These are phyloP conservation scores for Acanthamoeba sp. DNA, from an alignment of 208 protist genomes.

Conservation along the genomic window DNA sequence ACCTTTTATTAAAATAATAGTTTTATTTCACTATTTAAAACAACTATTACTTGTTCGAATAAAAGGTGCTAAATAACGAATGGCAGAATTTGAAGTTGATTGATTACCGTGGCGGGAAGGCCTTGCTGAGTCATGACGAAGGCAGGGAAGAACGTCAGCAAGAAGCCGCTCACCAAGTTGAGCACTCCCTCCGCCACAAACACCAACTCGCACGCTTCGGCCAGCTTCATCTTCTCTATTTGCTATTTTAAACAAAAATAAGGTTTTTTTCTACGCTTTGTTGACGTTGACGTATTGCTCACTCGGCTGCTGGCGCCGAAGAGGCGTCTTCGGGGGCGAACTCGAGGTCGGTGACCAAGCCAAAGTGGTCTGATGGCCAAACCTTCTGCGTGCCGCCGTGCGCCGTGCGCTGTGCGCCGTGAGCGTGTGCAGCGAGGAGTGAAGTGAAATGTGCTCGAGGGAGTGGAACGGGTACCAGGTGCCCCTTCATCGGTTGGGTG, in stretches of 20 bases:
- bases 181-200: conserved; percentile 27
- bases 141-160: conserved; percentile 49
- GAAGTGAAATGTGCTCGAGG: neutral
- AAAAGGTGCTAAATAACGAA: neutral
- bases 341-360: conserved; percentile 5
- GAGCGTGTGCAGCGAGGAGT: neutral
- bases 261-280: too few species aligned
- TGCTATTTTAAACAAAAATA: too few species aligned
- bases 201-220: neutral
- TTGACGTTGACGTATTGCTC: too few species aligned
- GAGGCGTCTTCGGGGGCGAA: neutral
- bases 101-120: neutral
- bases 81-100: neutral
- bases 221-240: neutral
- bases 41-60: neutral
- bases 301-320: neutral
- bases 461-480: neutral
- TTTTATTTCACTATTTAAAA: neutral
- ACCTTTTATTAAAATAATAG: neutral
- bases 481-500: neutral
- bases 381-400: too few species aligned
- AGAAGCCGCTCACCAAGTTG: neutral
- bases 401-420: too few species aligned
- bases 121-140: conserved; percentile 58
- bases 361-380: conserved; percentile 66